Evolutionary conservation across 495 filamentous ascomycete genomes (phyloP).

Genomic region (Apiosordaria backusii): DNA sequence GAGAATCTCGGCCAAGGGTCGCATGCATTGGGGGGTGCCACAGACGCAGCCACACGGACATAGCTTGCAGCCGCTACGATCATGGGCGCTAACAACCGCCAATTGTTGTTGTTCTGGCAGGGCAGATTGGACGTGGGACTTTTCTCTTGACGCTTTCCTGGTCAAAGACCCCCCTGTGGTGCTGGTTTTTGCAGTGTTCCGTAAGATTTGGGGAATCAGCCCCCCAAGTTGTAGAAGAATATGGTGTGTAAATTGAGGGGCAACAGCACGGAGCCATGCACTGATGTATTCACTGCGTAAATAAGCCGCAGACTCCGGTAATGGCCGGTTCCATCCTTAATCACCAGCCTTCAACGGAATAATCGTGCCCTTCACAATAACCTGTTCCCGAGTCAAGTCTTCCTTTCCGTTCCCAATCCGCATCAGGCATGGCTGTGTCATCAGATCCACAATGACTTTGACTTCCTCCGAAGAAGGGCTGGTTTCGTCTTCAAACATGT

Average conservation of each 20-base stretch:
- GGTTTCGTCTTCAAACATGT: background rate
- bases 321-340: too few species aligned
- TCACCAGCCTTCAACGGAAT: background rate
- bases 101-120: too few species aligned
- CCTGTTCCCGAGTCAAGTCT: background rate
- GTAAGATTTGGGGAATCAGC: too few species aligned
- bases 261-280: background rate
- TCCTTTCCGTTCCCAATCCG: background rate
- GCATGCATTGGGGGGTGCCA: background rate
- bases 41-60: background rate
- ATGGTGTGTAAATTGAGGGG: background rate
- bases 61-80: background rate
- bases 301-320: too few species aligned
- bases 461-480: background rate
- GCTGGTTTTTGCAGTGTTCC: too few species aligned
- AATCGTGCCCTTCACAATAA: background rate
- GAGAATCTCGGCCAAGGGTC: too few species aligned
- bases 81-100: background rate
- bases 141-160: too few species aligned
- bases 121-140: too few species aligned
- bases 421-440: background rate
- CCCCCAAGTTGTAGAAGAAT: background rate
- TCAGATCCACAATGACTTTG: background rate
- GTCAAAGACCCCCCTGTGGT: too few species aligned
- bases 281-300: background rate